Base-by-base conservation (phyloP, 1,284 basidiomycete species). In the Xanthoconium separans region DNA sequence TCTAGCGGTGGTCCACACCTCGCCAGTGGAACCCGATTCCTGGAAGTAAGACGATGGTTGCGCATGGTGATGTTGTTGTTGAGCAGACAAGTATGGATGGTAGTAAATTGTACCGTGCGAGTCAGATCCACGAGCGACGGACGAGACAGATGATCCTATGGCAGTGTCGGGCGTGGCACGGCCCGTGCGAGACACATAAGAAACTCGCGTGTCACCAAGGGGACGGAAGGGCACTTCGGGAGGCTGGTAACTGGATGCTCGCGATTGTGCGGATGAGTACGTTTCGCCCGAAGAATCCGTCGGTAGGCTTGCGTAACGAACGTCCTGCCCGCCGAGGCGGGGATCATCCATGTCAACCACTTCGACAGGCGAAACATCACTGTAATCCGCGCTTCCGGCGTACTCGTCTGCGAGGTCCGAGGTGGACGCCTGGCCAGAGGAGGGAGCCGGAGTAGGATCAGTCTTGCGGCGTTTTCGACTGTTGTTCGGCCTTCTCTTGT, bases 401-500 rank as follows among this genome's bases (percentile, higher is more conserved):
- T 55, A 60, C n/a, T 71, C 68, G 16, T 71, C 70, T 4, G 53
- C 8, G 30, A 53, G 18, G 29, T 69, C 67, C 6, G 56, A 62
- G 12, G 47, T 47, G 33, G 63, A 65, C 29, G 60, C 55, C 12
- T 59, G 51, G 40, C 71, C 68, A 11, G 55, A 33, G 29, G 68
- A 39, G 33, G 44, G 40, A 13, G 56, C 47, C 30, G 58, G 43
- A 18, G 55, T 62, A 40, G 70, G 64, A 57, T 87, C 84, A 4
- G 77, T 65, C 61, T 81, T 81, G 61, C 85, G 79, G 61, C 82
- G 82, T 70, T 82, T 87, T 61, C 89, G 82, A 54, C 85, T 87
- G 68, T 92, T 91, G 73, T 92, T 92, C 29, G 89, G 90, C 44
- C 90, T 78, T 44, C 89, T 82, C 57, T 85, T 81, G 73, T 92